Percentiles rank a stretch among this genome's conserved stretches.
These are phyloP conservation scores for Domatiomyces catenatus DNA, from an alignment of 2,329 filamentous ascomycete genomes.

Conservation along the genomic window DNA sequence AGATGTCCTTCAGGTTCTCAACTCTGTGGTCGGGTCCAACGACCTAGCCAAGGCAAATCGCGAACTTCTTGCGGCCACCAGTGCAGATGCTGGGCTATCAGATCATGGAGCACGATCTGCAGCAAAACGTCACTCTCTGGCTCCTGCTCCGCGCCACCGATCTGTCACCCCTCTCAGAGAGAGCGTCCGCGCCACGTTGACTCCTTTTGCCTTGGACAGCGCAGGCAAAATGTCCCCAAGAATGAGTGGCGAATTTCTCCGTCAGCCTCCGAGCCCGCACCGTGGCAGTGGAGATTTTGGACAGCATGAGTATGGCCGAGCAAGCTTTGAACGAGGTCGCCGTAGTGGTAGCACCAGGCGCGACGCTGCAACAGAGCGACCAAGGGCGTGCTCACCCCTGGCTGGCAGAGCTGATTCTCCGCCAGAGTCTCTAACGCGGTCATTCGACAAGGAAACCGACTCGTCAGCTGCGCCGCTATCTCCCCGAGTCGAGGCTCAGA, in stretches of 20 bases:
- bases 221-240: constrained; percentile 32
- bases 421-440: constrained; percentile 57
- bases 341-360: constrained; percentile 50
- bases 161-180: constrained; percentile 31
- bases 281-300: constrained; percentile 21
- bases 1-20: constrained; percentile 67
- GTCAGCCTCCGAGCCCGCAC: constrained; percentile 25
- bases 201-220: constrained; percentile 34
- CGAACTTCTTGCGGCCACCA: neutral
- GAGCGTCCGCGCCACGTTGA: constrained; percentile 46
- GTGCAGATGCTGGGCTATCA: neutral
- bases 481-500: constrained; percentile 50
- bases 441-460: constrained; percentile 56
- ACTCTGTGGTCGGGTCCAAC: constrained; percentile 40
- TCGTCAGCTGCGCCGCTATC: constrained; percentile 56
- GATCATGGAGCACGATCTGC: neutral
- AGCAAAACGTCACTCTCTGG: constrained; percentile 1
- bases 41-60: neutral
- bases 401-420: constrained; percentile 47
- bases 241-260: constrained; percentile 28
- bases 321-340: constrained; percentile 25
- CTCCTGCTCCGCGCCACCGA: constrained; percentile 4
- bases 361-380: constrained; percentile 32
- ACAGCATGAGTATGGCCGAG: constrained; percentile 17
- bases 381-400: constrained; percentile 35